These are phyloP conservation scores for Apiospora hydei DNA, from an alignment of 2,329 filamentous ascomycete genomes.

Conservation along the genomic window DNA sequence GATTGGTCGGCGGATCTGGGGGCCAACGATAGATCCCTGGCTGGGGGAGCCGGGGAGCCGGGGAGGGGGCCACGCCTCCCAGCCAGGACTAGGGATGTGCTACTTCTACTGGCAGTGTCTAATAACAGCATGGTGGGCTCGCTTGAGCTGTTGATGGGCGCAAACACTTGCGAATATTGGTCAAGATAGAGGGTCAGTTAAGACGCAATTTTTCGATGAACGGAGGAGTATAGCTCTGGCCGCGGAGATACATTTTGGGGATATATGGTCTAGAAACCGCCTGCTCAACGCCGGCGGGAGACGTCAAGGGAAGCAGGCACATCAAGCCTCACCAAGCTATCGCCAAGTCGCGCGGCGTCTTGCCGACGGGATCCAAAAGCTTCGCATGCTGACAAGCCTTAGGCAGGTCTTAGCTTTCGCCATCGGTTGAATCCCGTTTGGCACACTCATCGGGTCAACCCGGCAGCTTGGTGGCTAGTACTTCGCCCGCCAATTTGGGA, in stretches of 20 bases:
- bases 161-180: not conserved
- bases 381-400: conserved; percentile 5
- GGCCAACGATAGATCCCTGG: not conserved
- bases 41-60: too few relatives aligned
- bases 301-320: not conserved
- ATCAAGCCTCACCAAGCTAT: conserved; percentile 1
- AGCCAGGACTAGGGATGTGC: not conserved
- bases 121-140: not conserved
- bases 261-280: not conserved
- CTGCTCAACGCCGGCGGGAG: not conserved
- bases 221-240: not conserved
- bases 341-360: not conserved
- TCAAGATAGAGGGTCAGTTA: too few relatives aligned
- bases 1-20: not conserved
- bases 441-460: not conserved
- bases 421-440: not conserved
- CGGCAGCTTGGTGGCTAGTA: not conserved
- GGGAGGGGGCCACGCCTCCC: not conserved
- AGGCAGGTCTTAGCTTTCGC: conserved; percentile 3
- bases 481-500: not conserved
- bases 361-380: conserved; percentile 2
- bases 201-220: not conserved
- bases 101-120: not conserved
- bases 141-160: not conserved
- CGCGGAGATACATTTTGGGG: not conserved